These are phyloP conservation scores for Bipolaris victoriae DNA, from an alignment of 2,329 filamentous ascomycete genomes.

Conservation along the genomic window DNA sequence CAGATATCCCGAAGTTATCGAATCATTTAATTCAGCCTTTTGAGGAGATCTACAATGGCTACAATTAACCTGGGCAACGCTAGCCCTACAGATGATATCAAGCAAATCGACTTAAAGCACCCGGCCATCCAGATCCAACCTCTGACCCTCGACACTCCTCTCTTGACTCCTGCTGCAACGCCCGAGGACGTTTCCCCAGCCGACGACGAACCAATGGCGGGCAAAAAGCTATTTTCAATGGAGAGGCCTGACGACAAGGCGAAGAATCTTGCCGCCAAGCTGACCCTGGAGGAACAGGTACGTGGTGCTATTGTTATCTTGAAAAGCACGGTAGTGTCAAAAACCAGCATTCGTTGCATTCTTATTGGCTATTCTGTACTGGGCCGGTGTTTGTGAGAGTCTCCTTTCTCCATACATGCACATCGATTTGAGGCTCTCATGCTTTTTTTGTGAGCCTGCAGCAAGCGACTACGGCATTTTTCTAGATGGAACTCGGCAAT, in stretches of 20 bases:
- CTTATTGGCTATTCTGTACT: background rate
- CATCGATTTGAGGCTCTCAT: background rate
- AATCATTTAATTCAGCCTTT: constrained; percentile 24
- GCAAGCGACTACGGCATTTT: constrained; percentile 1
- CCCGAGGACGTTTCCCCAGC: constrained; percentile 34
- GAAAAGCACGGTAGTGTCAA: background rate
- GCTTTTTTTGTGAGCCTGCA: background rate
- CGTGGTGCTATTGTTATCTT: constrained; percentile 21
- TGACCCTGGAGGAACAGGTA: constrained; percentile 51
- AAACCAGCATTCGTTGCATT: too few species aligned
- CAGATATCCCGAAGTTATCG: constrained; percentile 29
- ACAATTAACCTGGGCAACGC: constrained; percentile 38
- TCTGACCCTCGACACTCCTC: constrained; percentile 32
- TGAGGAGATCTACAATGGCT: constrained; percentile 36
- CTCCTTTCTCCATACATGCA: background rate
- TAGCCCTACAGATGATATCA: constrained; percentile 34
- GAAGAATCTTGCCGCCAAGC: constrained; percentile 42
- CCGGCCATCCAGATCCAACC: constrained; percentile 39
- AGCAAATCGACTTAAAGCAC: constrained; percentile 42
- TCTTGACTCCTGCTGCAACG: constrained; percentile 38
- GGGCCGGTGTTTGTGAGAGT: background rate
- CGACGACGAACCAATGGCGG: constrained; percentile 38
- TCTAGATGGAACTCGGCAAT: constrained; percentile 2
- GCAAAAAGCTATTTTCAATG: constrained; percentile 42
- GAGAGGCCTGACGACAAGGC: constrained; percentile 44